Conservation (phyloP, 2,329 filamentous ascomycete genomes). For the Blumeria hordei region DNA sequence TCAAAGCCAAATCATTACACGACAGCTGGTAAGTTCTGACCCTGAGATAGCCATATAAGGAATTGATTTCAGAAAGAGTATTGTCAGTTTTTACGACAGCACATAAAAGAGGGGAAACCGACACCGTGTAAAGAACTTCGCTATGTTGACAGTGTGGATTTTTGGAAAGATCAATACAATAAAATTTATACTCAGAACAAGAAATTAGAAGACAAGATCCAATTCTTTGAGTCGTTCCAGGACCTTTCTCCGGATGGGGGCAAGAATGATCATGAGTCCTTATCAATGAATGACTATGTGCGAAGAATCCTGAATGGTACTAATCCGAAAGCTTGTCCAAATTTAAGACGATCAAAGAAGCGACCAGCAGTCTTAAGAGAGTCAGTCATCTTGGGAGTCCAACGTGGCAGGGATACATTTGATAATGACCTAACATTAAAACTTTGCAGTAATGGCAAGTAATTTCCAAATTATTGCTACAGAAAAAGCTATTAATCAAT, state of each 20-base stretch:
- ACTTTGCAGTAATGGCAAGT: slow-evolving; percentile 5
- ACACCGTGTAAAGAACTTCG: slow-evolving; percentile 3
- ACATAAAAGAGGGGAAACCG: slow-evolving; percentile 4
- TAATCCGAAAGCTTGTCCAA: background rate
- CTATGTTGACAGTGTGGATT: slow-evolving; percentile 10
- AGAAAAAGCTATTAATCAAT: slow-evolving; percentile 1
- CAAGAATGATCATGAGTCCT: too few species aligned
- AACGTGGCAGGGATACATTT: background rate
- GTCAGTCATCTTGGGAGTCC: background rate
- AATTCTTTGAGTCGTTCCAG: slow-evolving; percentile 5
- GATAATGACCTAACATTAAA: background rate
- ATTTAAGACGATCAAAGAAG: background rate
- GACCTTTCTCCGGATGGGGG: background rate
- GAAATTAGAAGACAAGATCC: slow-evolving; percentile 8
- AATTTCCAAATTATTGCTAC: background rate
- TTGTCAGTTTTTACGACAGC: slow-evolving; percentile 7
- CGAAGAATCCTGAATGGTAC: background rate
- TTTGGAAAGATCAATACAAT: slow-evolving; percentile 12
- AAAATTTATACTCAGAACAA: slow-evolving; percentile 8
- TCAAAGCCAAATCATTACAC: slow-evolving; percentile 7
- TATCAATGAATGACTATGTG: background rate
- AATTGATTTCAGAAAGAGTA: slow-evolving; percentile 8
- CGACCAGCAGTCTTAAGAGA: too few species aligned
- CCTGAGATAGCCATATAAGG: background rate
- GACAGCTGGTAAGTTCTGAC: slow-evolving; percentile 6